These are phyloP conservation scores for Amanita jacksonii DNA, from an alignment of 768 basidiomycete species.

Conservation along the genomic window DNA sequence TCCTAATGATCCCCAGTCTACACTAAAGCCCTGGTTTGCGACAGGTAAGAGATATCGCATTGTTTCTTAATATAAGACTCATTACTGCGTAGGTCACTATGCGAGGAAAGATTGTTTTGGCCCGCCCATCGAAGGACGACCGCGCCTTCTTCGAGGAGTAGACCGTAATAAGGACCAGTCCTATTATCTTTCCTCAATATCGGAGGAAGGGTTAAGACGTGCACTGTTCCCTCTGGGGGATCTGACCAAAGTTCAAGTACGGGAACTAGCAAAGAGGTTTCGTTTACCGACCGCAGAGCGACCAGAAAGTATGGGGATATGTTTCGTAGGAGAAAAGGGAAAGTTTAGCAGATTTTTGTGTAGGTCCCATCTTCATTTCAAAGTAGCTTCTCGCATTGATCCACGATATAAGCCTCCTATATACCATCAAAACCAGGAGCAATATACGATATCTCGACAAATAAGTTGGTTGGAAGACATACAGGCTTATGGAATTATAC, in stretches of 20 bases:
- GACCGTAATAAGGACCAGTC: constrained; percentile 83
- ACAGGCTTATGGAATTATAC: constrained; percentile 79
- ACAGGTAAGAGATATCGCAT: constrained; percentile 44
- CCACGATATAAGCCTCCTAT: constrained; percentile 60
- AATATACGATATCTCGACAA: constrained; percentile 50
- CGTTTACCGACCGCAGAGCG: constrained; percentile 64
- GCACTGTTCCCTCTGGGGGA: constrained; percentile 73
- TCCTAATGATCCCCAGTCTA: constrained; percentile 18
- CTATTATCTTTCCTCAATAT: constrained; percentile 78
- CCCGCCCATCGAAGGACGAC: constrained; percentile 22
- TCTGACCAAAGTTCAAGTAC: constrained; percentile 61
- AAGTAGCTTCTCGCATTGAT: neutral
- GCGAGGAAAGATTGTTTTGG: constrained; percentile 53
- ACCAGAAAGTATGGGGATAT: constrained; percentile 88
- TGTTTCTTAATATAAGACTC: neutral
- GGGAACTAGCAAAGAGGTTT: constrained; percentile 55
- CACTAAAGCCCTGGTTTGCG: constrained; percentile 58
- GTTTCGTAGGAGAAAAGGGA: constrained; percentile 81
- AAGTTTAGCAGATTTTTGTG: constrained; percentile 69
- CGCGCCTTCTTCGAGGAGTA: constrained; percentile 40
- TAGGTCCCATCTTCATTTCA: constrained; percentile 20
- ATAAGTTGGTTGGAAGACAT: constrained; percentile 50
- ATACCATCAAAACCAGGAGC: constrained; percentile 59
- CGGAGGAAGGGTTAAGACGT: constrained; percentile 52
- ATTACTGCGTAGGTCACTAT: constrained; percentile 60